A percentile compares a stretch with the other conserved stretches of the same genome.
These are phyloP conservation scores for Musa troglodytarum DNA, from an alignment of 176 grass and related monocot genomes.

Conservation along the genomic window DNA sequence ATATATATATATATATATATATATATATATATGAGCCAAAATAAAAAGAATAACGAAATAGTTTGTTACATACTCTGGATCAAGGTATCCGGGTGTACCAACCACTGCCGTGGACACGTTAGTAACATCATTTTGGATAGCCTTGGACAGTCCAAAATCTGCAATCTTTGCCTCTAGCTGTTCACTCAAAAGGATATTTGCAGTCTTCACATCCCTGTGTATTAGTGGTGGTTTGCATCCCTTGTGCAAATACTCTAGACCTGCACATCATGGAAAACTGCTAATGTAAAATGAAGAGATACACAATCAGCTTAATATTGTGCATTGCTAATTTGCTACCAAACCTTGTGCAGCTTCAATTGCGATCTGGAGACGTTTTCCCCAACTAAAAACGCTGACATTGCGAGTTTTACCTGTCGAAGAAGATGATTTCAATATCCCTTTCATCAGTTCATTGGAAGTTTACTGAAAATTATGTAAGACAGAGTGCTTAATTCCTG, in stretches of 20 bases:
- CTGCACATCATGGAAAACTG: background rate
- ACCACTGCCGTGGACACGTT: background rate
- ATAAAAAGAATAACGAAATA: background rate
- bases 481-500: background rate
- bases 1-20: no score
- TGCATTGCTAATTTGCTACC: background rate
- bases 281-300: background rate
- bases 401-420: slow-evolving; percentile 16
- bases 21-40: no score
- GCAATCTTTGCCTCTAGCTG: background rate
- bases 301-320: no score
- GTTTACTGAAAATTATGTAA: background rate
- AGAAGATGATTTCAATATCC: background rate
- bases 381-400: slow-evolving; percentile 7
- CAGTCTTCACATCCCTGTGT: background rate
- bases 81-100: background rate
- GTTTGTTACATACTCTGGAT: background rate
- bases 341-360: slow-evolving; percentile 6
- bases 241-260: background rate
- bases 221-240: background rate
- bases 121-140: background rate
- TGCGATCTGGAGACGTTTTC: background rate
- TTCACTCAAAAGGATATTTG: background rate
- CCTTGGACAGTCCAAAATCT: background rate
- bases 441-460: background rate